phyloP scores from a whole-genome alignment of 2,329 filamentous ascomycete species.

The Paramyrothecium sp. region DNA sequence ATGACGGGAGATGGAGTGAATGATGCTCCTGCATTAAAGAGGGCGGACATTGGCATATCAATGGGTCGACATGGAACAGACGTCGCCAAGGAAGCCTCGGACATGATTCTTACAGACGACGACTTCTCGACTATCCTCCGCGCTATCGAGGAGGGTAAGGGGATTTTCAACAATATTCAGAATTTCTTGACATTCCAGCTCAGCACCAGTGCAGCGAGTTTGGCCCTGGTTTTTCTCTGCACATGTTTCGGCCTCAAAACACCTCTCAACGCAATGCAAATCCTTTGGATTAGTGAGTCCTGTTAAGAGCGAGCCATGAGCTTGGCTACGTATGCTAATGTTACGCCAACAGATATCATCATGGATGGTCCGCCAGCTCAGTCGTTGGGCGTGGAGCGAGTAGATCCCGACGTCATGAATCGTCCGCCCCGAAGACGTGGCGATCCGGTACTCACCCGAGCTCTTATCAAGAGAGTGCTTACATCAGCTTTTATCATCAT shows the following conservation, averaged over 20 bases:
- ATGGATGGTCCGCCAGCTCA: slow-evolving; percentile 99
- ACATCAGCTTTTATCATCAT: slow-evolving; percentile 89
- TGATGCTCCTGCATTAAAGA: slow-evolving; percentile 93
- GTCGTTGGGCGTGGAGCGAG: slow-evolving; percentile 91
- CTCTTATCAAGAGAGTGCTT: slow-evolving; percentile 79
- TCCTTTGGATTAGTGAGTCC: slow-evolving; percentile 95
- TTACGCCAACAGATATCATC: slow-evolving; percentile 72
- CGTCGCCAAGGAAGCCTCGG: slow-evolving; percentile 93
- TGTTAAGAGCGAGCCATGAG: not conserved
- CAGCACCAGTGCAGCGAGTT: slow-evolving; percentile 90
- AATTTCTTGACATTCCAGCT: slow-evolving; percentile 99
- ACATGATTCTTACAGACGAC: slow-evolving; percentile 89
- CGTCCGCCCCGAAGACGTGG: slow-evolving; percentile 80
- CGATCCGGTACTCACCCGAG: slow-evolving; percentile 85
- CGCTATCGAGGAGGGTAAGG: slow-evolving; percentile 98
- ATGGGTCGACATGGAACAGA: slow-evolving; percentile 96
- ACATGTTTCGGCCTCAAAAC: slow-evolving; percentile 92
- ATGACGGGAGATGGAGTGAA: slow-evolving; percentile 99
- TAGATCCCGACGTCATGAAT: slow-evolving; percentile 92
- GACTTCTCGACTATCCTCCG: slow-evolving; percentile 89
- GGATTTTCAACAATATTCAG: slow-evolving; percentile 99
- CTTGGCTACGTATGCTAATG: slow-evolving; percentile 12
- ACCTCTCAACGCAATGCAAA: slow-evolving; percentile 98
- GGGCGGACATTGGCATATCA: slow-evolving; percentile 94
- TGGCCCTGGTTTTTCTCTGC: slow-evolving; percentile 88